Conservation (phyloP, 108 stramenopile genomes). For the Fragilaria crotonensis region DNA sequence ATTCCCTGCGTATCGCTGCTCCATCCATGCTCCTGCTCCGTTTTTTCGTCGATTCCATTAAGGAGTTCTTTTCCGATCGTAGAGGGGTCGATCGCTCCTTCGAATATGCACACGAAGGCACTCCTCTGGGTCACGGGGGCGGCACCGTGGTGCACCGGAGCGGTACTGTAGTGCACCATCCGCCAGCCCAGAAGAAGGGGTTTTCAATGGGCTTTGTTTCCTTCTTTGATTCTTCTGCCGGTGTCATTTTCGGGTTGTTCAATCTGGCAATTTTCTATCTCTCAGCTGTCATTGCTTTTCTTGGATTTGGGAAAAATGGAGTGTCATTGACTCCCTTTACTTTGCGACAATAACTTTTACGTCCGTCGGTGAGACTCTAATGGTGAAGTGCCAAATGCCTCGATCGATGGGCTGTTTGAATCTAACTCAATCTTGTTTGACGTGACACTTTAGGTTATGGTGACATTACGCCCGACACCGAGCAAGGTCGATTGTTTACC, state of each 20-base stretch:
- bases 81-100: too few species aligned
- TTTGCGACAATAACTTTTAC: constrained; percentile 62
- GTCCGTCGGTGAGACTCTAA: constrained; percentile 43
- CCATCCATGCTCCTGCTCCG: too few species aligned
- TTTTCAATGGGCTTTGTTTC: too few species aligned
- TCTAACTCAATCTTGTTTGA: background rate
- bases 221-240: too few species aligned
- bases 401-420: background rate
- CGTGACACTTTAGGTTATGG: constrained; percentile 54
- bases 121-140: too few species aligned
- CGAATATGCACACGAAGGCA: too few species aligned
- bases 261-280: constrained; percentile 16
- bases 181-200: too few species aligned
- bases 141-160: too few species aligned
- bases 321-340: constrained; percentile 50
- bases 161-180: too few species aligned
- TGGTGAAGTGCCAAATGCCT: background rate
- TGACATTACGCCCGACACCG: constrained; percentile 37
- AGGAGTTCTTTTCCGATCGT: too few species aligned
- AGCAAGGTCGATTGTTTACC: constrained; percentile 26
- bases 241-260: background rate
- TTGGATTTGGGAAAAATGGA: constrained; percentile 47
- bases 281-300: constrained; percentile 30
- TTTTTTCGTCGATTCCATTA: too few species aligned
- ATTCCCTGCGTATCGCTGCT: too few species aligned